These are phyloP conservation scores for Rhodamnia rubescens DNA, from an alignment of 345 rosid species.

Conservation along the genomic window DNA sequence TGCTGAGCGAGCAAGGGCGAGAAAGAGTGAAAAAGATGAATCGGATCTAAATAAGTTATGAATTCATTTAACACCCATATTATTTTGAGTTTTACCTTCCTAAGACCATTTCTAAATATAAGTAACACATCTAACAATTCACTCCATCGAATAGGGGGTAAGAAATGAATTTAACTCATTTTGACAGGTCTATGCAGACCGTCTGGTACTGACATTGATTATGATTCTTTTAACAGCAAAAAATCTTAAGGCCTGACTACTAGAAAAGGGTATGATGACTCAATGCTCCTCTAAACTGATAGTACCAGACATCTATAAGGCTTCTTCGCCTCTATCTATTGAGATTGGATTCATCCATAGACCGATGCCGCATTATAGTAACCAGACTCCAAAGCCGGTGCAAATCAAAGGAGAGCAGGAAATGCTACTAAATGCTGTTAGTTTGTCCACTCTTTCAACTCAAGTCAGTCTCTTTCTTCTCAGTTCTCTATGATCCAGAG, in stretches of 20 bases:
- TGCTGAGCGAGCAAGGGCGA: too few species aligned
- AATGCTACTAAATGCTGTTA: neutral
- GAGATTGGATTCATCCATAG: neutral
- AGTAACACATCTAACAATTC: too few species aligned
- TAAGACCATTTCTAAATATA: too few species aligned
- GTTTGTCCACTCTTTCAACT: neutral
- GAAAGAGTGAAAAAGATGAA: too few species aligned
- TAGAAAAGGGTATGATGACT: neutral
- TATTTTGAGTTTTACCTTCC: too few species aligned
- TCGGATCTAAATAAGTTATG: too few species aligned
- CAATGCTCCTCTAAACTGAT: neutral
- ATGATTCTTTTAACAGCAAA: neutral
- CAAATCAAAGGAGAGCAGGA: neutral
- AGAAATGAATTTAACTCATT: too few species aligned
- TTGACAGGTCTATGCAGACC: neutral
- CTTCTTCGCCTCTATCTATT: neutral
- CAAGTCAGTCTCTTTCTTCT: neutral
- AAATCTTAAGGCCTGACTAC: neutral
- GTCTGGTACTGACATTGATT: neutral
- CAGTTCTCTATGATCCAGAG: neutral
- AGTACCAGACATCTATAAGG: neutral
- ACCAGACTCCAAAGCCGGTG: neutral
- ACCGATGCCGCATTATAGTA: neutral
- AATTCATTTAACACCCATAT: too few species aligned
- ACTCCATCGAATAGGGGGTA: too few species aligned